Conservation (phyloP, 1,284 basidiomycete genomes). For the Pseudozyma tsukubaensis region DNA sequence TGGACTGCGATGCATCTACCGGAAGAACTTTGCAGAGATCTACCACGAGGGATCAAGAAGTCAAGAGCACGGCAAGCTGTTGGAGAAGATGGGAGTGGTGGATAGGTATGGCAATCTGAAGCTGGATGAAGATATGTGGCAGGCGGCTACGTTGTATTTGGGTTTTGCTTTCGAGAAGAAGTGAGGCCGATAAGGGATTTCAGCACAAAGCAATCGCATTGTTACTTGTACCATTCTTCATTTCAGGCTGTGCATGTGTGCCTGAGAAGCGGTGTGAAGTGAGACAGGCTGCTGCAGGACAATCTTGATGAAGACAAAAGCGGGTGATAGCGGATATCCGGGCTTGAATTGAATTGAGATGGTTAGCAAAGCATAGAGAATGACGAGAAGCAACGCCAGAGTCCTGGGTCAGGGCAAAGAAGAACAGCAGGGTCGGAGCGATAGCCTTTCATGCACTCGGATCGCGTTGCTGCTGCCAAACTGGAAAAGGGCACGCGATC, state of each 20-base stretch:
- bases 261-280: too few relatives aligned
- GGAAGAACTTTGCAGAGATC: conserved; percentile 77
- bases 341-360: too few relatives aligned
- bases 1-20: conserved; percentile 80
- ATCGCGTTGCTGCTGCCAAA: too few relatives aligned
- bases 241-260: not conserved
- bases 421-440: too few relatives aligned
- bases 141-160: conserved; percentile 60
- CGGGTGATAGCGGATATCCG: too few relatives aligned
- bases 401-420: too few relatives aligned
- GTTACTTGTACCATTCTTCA: conserved; percentile 8
- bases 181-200: conserved; percentile 9
- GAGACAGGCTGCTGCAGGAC: too few relatives aligned
- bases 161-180: conserved; percentile 66
- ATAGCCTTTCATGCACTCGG: too few relatives aligned
- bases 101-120: conserved; percentile 39
- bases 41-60: conserved; percentile 49
- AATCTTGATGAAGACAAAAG: too few relatives aligned
- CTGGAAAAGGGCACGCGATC: too few relatives aligned
- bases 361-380: too few relatives aligned
- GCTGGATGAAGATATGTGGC: conserved; percentile 63
- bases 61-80: conserved; percentile 37
- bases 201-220: conserved; percentile 1
- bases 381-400: too few relatives aligned
- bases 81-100: conserved; percentile 55